A percentile compares a stretch with the other conserved stretches of the same genome.
Evolutionary conservation across 345 rosid species (phyloP).

Genomic region (Odontarrhena argentea): DNA sequence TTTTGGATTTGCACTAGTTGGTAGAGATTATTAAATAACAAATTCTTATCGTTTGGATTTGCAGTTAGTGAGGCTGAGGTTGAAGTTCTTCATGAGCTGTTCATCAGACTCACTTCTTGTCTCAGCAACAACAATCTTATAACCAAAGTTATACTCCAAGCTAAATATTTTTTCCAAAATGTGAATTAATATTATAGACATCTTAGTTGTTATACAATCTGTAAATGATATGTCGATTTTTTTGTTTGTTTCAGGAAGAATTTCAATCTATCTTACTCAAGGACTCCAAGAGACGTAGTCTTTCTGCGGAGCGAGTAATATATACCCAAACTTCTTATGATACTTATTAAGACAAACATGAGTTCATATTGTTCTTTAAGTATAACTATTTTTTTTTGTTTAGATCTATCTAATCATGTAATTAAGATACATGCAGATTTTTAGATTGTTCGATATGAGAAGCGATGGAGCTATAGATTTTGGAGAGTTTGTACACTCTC

Average conservation of each 20-base stretch:
- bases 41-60: conserved; percentile 8
- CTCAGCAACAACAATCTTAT: conserved; percentile 52
- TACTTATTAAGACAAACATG: too few relatives aligned
- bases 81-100: conserved; percentile 67
- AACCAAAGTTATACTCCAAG: conserved; percentile 57
- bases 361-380: background rate
- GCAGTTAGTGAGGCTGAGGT: conserved; percentile 77
- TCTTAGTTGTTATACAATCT: background rate
- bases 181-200: background rate
- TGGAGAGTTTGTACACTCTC: conserved; percentile 69
- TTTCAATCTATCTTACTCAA: conserved; percentile 55
- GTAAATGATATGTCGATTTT: background rate
- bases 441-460: conserved; percentile 61
- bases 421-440: conserved; percentile 48
- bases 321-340: background rate
- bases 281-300: conserved; percentile 52
- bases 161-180: background rate
- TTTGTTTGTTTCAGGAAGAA: conserved; percentile 50
- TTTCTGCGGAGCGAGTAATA: conserved; percentile 58
- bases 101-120: conserved; percentile 69
- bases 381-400: too few relatives aligned
- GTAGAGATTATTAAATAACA: too few relatives aligned
- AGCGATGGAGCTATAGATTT: conserved; percentile 68
- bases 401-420: background rate
- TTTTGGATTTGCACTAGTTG: conserved; percentile 34